These are phyloP conservation scores for Trypanosoma scelopori DNA, from an alignment of 208 protist species.

Conservation along the genomic window DNA sequence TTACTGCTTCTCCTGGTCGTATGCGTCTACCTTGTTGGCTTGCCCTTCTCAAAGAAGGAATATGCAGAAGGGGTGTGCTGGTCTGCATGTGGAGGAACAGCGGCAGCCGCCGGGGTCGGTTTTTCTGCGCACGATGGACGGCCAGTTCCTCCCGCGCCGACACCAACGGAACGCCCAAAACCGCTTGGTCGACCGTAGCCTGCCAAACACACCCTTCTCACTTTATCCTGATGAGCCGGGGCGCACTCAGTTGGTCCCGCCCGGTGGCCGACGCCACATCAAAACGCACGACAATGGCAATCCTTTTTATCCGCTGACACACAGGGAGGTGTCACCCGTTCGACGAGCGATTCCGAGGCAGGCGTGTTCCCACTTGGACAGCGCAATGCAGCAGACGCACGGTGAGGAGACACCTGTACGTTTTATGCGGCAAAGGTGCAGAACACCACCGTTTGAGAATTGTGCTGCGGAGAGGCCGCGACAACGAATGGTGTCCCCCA, in stretches of 20 bases:
- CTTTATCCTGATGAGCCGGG: slow-evolving; percentile 34
- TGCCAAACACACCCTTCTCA: slow-evolving; percentile 61
- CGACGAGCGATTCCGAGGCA: slow-evolving; percentile 8
- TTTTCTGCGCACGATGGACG: slow-evolving; percentile 60
- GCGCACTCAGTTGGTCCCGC: slow-evolving; percentile 11
- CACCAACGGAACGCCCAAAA: slow-evolving; percentile 34
- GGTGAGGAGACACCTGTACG: background rate
- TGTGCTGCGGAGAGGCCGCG: background rate
- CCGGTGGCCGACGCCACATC: slow-evolving; percentile 43
- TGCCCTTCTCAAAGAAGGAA: background rate
- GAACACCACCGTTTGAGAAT: slow-evolving; percentile 19
- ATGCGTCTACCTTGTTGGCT: too few species aligned
- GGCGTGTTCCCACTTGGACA: slow-evolving; percentile 8
- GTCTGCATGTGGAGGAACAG: slow-evolving; percentile 44
- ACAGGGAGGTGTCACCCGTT: background rate
- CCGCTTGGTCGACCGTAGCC: slow-evolving; percentile 41
- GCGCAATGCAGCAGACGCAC: background rate
- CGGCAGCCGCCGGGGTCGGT: slow-evolving; percentile 65
- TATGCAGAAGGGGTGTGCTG: slow-evolving; percentile 47
- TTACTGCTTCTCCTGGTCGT: slow-evolving; percentile 4
- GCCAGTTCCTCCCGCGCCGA: slow-evolving; percentile 35
- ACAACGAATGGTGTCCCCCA: slow-evolving; percentile 16
- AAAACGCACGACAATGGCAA: background rate
- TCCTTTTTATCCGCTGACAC: background rate
- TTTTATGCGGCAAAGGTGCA: slow-evolving; percentile 8